These are phyloP conservation scores for Tubosaeta brunneosetosa DNA, from an alignment of 768 basidiomycete species.

Conservation along the genomic window DNA sequence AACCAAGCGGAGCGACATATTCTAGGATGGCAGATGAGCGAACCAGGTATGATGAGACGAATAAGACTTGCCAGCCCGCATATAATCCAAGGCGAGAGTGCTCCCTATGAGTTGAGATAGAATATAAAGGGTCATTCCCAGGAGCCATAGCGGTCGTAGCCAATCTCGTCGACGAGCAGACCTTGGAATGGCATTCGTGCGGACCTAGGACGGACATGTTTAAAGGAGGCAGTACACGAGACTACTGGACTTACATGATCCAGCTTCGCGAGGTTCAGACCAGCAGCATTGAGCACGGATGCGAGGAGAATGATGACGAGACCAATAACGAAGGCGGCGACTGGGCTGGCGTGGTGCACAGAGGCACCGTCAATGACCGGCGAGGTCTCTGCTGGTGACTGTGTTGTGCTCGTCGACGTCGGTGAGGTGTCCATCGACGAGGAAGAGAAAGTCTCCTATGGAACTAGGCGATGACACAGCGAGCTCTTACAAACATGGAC, in stretches of 20 bases:
- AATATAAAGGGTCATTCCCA: conserved; percentile 93
- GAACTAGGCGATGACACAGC: not conserved
- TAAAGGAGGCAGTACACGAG: not conserved
- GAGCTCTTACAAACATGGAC: conserved; percentile 15
- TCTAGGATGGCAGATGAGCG: conserved; percentile 40
- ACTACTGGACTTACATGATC: conserved; percentile 63
- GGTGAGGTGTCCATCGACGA: conserved; percentile 18
- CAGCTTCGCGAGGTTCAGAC: conserved; percentile 91
- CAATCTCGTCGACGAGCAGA: conserved; percentile 69
- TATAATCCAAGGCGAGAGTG: conserved; percentile 81
- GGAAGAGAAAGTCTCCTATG: conserved; percentile 16
- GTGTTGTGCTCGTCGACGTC: conserved; percentile 16
- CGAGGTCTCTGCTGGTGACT: conserved; percentile 10
- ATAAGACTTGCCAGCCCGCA: conserved; percentile 64
- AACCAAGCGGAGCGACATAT: conserved; percentile 95
- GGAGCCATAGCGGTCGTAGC: conserved; percentile 81
- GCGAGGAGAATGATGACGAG: conserved; percentile 80
- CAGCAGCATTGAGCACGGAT: conserved; percentile 84
- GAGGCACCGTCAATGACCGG: conserved; percentile 21
- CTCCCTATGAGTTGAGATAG: conserved; percentile 84
- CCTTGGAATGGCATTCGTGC: conserved; percentile 74
- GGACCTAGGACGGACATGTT: conserved; percentile 42
- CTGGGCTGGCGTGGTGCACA: conserved; percentile 47
- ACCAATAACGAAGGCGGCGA: conserved; percentile 77
- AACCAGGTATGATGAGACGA: not conserved